Evolutionary conservation across 495 filamentous ascomycete species (phyloP), one percentile per base, ranked within the genome.

Genomic region (Wilcoxina mikolae): DNA sequence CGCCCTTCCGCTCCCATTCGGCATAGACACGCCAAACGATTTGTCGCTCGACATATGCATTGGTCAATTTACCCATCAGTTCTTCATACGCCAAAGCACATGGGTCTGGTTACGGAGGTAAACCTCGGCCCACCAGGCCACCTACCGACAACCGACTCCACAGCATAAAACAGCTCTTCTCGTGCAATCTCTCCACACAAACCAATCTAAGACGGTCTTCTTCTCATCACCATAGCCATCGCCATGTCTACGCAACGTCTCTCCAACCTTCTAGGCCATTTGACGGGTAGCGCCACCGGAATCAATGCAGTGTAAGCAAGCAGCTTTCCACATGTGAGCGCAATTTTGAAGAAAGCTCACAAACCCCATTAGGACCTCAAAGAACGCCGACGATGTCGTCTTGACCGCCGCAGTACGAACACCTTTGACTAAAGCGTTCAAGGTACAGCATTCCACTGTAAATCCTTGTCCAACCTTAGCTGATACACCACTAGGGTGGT

Each of bases 361-460:
- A n/a, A 39, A 12, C 20, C 27, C 42, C 28, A 11, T 53, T 61
- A 95, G 89, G 69, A 91, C 85, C 20, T 81, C 85, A 55, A 90
- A 95, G 74, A 93, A 90, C 68, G 79, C 89, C 55, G 91, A 98
- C 69, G 91, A 98, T 76, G 76, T 95, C 17, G 91, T 98, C 58
- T 91, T 98, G 60, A 93, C 86, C 15, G 74, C 85, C 43, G 83
- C 84, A 4, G 70, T 87, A 59, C 81, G 86, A 27, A 89, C 86
- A 5, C 83, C 86, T 0, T 73, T 93, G 53, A 74, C 82, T 57
- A 91, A 91, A 71, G 82, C 74, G 23, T 67, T 68, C 59, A 65
- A 65, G 41, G 49, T 52, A 17, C 25, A 10, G n/a, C n/a, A n/a
- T n/a, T n/a, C n/a, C n/a, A n/a, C n/a, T n/a, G 22, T 45, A n/a